phyloP scores from a whole-genome alignment of 176 grass and related monocot species.

The Tillandsia fasciculata region DNA sequence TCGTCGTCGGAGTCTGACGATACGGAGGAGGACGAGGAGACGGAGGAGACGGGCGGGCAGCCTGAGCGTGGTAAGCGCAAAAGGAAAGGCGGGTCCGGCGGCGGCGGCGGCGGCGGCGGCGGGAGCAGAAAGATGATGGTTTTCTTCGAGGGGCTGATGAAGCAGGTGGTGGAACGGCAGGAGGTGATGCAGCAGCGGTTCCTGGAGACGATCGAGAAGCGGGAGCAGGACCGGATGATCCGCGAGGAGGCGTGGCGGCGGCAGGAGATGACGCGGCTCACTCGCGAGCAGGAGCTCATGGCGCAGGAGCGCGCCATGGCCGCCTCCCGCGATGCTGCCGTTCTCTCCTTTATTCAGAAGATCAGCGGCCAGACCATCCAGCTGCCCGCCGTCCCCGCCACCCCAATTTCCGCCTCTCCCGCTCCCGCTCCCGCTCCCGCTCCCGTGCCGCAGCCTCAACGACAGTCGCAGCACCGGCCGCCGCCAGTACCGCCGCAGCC shows the following conservation, averaged over 20 bases:
- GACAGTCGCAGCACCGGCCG: not conserved
- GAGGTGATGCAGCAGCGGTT: slow-evolving; percentile 63
- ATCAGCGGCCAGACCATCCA: slow-evolving; percentile 47
- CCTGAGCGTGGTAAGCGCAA: slow-evolving; percentile 47
- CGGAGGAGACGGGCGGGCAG: slow-evolving; percentile 39
- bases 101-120: not conserved
- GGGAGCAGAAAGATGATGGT: slow-evolving; percentile 46
- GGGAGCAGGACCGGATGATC: slow-evolving; percentile 60
- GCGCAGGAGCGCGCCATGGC: slow-evolving; percentile 55
- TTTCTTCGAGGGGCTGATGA: slow-evolving; percentile 59
- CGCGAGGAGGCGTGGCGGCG: slow-evolving; percentile 73
- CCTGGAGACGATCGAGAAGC: slow-evolving; percentile 58
- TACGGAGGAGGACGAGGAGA: slow-evolving; percentile 28
- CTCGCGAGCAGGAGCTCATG: slow-evolving; percentile 52
- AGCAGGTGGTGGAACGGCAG: slow-evolving; percentile 64
- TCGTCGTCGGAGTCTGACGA: slow-evolving; percentile 56
- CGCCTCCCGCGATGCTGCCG: slow-evolving; percentile 56
- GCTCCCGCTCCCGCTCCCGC: not conserved
- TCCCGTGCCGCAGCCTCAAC: slow-evolving; percentile 16
- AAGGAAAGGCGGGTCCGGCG: not conserved
- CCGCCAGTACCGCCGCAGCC: not conserved
- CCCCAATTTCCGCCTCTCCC: slow-evolving; percentile 3
- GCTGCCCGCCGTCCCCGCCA: not conserved
- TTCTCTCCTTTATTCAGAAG: slow-evolving; percentile 71
- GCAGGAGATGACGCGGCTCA: slow-evolving; percentile 58